These are phyloP conservation scores for Cenchrus purpureus DNA, from an alignment of 176 grass and related monocot genomes.

Conservation along the genomic window DNA sequence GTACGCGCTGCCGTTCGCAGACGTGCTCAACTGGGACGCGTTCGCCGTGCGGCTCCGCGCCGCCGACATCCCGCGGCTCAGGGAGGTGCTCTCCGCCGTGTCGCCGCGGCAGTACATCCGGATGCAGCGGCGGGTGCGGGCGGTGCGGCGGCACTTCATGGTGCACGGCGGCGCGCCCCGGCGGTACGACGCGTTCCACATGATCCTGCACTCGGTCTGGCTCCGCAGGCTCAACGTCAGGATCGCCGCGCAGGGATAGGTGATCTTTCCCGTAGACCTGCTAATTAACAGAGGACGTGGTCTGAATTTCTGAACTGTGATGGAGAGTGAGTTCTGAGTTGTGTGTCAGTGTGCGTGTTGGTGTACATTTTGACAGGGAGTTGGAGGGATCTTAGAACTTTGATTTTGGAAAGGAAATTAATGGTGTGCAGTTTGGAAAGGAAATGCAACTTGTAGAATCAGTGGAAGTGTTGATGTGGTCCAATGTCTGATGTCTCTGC, in stretches of 20 bases:
- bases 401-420: background rate
- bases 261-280: constrained; percentile 9
- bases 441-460: background rate
- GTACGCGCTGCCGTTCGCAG: constrained; percentile 78
- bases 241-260: constrained; percentile 23
- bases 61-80: constrained; percentile 66
- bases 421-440: background rate
- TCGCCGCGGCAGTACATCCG: constrained; percentile 74
- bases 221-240: constrained; percentile 78
- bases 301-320: background rate
- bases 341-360: too few relatives aligned
- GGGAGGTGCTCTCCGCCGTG: constrained; percentile 57
- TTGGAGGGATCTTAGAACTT: background rate
- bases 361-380: constrained; percentile 13
- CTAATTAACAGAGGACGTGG: background rate
- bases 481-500: too few relatives aligned
- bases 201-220: constrained; percentile 92
- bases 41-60: constrained; percentile 69
- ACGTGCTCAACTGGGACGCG: constrained; percentile 80
- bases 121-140: constrained; percentile 64
- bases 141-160: constrained; percentile 70
- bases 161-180: constrained; percentile 52
- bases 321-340: background rate
- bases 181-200: constrained; percentile 79
- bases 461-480: background rate